A percentile compares a stretch with the other conserved stretches of the same genome.
phyloP scores from a whole-genome alignment of 2,329 filamentous ascomycete species.

The Colletotrichum lindemuthianum region DNA sequence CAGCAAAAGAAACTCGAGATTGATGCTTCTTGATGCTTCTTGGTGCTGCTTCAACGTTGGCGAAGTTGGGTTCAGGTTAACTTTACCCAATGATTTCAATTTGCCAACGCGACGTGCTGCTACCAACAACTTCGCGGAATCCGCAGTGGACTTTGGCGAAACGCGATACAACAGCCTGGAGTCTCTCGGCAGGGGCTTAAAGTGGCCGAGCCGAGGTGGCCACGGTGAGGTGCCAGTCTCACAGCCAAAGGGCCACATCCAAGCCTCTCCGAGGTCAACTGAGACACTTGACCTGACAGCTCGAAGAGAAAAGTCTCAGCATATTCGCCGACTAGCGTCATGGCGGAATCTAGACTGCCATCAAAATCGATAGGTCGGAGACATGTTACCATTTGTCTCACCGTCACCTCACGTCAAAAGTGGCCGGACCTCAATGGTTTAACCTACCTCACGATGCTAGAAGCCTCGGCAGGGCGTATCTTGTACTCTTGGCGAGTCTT shows the following conservation, averaged over 20 bases:
- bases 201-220: too few relatives aligned
- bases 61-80: too few relatives aligned
- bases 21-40: too few relatives aligned
- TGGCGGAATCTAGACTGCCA: slow-evolving; percentile 2
- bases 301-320: background rate
- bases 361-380: slow-evolving; percentile 15
- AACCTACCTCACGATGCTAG: background rate
- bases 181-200: too few relatives aligned
- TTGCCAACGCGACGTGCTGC: too few relatives aligned
- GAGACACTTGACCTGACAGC: slow-evolving; percentile 1
- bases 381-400: slow-evolving; percentile 19
- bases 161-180: too few relatives aligned
- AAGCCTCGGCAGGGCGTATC: slow-evolving; percentile 6
- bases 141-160: too few relatives aligned
- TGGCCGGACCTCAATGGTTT: background rate
- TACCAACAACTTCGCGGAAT: too few relatives aligned
- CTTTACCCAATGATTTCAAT: too few relatives aligned
- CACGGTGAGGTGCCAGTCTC: too few relatives aligned
- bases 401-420: background rate
- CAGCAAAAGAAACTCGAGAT: background rate
- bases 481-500: background rate
- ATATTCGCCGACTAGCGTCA: background rate
- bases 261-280: background rate
- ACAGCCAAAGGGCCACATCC: too few relatives aligned
- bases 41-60: too few relatives aligned